Evolutionary conservation across 2,329 filamentous ascomycete species (phyloP).

Genomic region (Botrytis hyacinthi): DNA sequence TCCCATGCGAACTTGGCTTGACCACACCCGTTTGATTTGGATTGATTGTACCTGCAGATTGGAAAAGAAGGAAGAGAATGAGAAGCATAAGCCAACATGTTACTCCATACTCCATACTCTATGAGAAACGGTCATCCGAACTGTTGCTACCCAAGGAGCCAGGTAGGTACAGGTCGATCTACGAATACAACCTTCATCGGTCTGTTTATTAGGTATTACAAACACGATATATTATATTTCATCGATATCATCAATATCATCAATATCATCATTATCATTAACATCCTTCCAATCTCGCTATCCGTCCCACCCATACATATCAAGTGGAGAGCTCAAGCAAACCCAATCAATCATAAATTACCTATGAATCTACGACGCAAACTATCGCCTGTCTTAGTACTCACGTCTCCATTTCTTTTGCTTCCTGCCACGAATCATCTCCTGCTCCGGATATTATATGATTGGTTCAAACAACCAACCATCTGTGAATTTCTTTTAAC

Average conservation of each 20-base stretch:
- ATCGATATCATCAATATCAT: neutral
- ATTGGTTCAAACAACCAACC: neutral
- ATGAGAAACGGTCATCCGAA: neutral
- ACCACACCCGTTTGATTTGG: neutral
- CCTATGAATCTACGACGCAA: neutral
- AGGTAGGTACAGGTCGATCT: neutral
- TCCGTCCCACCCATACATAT: neutral
- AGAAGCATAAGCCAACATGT: neutral
- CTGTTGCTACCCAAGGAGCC: no score
- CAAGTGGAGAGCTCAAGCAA: neutral
- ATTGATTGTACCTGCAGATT: neutral
- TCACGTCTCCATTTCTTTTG: neutral
- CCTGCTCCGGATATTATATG: neutral
- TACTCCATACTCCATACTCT: no score
- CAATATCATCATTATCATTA: neutral
- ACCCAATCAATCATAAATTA: neutral
- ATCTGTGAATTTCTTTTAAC: neutral
- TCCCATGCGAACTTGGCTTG: neutral
- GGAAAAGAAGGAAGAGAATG: neutral
- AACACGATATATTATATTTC: neutral
- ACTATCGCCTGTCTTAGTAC: neutral
- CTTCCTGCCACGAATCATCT: neutral
- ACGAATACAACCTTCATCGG: neutral
- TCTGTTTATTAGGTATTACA: neutral
- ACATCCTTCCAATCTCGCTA: neutral